phyloP scores from a whole-genome alignment of 2,329 filamentous ascomycete species.

The Epichloe scottii region DNA sequence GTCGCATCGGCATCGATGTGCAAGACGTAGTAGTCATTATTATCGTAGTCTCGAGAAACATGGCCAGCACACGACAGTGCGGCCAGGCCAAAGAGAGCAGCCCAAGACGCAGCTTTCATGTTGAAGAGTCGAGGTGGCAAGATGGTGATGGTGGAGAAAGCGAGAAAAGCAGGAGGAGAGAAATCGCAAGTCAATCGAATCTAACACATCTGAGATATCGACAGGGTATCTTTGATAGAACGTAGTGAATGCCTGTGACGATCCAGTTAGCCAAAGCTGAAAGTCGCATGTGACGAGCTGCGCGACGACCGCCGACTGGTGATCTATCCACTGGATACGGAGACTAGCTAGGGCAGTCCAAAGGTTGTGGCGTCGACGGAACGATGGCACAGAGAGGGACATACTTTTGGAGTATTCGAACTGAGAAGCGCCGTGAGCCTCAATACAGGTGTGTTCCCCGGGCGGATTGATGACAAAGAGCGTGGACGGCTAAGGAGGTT shows the following conservation, averaged over 20 bases:
- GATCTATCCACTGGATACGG: too few species aligned
- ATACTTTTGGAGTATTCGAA: background rate
- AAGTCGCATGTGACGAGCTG: background rate
- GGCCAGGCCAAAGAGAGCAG: slow-evolving; percentile 42
- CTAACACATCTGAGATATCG: background rate
- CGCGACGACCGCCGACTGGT: background rate
- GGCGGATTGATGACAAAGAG: background rate
- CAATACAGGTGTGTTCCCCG: background rate
- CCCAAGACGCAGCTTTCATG: slow-evolving; percentile 40
- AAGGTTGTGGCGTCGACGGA: too few species aligned
- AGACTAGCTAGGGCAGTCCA: background rate
- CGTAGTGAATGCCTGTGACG: background rate
- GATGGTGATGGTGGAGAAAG: background rate
- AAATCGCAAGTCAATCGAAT: background rate
- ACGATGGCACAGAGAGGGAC: background rate
- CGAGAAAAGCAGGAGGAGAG: background rate
- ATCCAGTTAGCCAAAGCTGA: background rate
- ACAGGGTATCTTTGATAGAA: background rate
- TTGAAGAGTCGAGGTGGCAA: slow-evolving; percentile 2
- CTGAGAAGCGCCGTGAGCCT: background rate
- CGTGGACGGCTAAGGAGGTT: background rate
- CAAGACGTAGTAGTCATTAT: slow-evolving; percentile 86
- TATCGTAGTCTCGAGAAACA: slow-evolving; percentile 57
- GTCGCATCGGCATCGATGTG: slow-evolving; percentile 57
- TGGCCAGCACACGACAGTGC: slow-evolving; percentile 35